Percentiles rank a stretch among this genome's conserved stretches.
These are phyloP conservation scores for Calycina marina DNA, from an alignment of 2,329 filamentous ascomycete species.

Conservation along the genomic window DNA sequence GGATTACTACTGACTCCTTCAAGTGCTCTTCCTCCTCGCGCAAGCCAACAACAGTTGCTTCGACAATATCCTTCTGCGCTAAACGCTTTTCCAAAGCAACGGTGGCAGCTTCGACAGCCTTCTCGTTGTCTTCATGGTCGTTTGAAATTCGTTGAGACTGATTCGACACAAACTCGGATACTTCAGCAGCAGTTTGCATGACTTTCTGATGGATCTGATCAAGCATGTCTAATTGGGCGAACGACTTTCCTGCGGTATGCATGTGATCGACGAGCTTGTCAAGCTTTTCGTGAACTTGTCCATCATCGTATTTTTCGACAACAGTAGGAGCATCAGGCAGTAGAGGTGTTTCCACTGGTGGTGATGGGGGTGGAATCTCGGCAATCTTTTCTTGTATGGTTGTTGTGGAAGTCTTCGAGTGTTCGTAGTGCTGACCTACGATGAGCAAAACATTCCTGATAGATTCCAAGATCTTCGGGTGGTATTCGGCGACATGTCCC, in stretches of 20 bases:
- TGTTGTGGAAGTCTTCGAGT: conserved; percentile 53
- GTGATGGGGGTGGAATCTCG: conserved; percentile 32
- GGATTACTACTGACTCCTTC: conserved; percentile 35
- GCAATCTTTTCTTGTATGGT: conserved; percentile 43
- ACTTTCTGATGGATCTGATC: conserved; percentile 85
- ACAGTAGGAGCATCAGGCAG: conserved; percentile 39
- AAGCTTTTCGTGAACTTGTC: conserved; percentile 15
- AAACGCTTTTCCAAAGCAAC: conserved; percentile 66
- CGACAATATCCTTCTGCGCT: conserved; percentile 48
- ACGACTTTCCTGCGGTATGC: conserved; percentile 50
- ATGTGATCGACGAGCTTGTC: conserved; percentile 44
- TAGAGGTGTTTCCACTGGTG: conserved; percentile 36
- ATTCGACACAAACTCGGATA: conserved; percentile 64
- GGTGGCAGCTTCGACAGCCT: conserved; percentile 64
- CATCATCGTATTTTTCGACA: conserved; percentile 11
- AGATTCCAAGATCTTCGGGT: conserved; percentile 76
- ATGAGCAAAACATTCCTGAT: conserved; percentile 75
- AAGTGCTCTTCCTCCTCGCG: conserved; percentile 48
- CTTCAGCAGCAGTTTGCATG: conserved; percentile 66
- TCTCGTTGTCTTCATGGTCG: conserved; percentile 66
- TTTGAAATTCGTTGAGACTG: conserved; percentile 64
- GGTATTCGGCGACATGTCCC: conserved; percentile 63
- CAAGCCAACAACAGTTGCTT: conserved; percentile 33
- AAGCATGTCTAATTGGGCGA: conserved; percentile 64
- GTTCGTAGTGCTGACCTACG: conserved; percentile 77